A percentile compares a stretch with the other conserved stretches of the same genome.
phyloP scores from a whole-genome alignment of 2,329 filamentous ascomycete genomes.

The Penicillium glabrum region DNA sequence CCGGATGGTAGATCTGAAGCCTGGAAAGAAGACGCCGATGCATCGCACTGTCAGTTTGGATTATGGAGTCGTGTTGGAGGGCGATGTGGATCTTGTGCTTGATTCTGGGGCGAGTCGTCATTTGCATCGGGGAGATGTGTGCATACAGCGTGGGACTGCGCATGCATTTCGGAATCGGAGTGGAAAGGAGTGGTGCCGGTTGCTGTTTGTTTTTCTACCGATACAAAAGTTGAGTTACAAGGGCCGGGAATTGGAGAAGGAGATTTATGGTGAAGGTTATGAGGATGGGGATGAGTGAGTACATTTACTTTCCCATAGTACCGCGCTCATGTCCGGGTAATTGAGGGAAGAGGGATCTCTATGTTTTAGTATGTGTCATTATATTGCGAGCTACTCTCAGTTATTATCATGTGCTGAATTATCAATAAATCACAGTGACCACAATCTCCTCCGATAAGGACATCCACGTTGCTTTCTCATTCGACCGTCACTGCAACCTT shows the following conservation, averaged over 20 bases:
- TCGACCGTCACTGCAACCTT: background rate
- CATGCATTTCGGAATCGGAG: conserved; percentile 32
- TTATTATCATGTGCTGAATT: background rate
- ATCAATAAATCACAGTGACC: background rate
- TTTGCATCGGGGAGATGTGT: conserved; percentile 36
- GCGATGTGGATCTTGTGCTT: conserved; percentile 36
- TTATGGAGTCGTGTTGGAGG: conserved; percentile 40
- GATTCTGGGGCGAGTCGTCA: conserved; percentile 35
- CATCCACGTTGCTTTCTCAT: background rate
- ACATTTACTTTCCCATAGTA: no score
- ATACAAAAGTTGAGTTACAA: conserved; percentile 40
- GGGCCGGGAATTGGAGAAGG: conserved; percentile 54
- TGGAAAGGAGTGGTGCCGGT: conserved; percentile 26
- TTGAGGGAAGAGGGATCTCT: no score
- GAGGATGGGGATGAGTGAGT: conserved; percentile 6
- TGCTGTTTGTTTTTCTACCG: conserved; percentile 35
- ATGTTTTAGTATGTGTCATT: no score
- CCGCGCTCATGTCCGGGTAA: no score
- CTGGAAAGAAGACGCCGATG: conserved; percentile 34
- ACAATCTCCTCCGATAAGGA: background rate
- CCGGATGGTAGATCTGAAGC: conserved; percentile 35
- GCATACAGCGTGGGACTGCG: conserved; percentile 33
- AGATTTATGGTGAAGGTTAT: conserved; percentile 29
- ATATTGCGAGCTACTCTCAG: background rate
- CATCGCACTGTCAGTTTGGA: conserved; percentile 40